Evolutionary conservation across 2,329 filamentous ascomycete species (phyloP).

Genomic region (Phialophora chinensis): DNA sequence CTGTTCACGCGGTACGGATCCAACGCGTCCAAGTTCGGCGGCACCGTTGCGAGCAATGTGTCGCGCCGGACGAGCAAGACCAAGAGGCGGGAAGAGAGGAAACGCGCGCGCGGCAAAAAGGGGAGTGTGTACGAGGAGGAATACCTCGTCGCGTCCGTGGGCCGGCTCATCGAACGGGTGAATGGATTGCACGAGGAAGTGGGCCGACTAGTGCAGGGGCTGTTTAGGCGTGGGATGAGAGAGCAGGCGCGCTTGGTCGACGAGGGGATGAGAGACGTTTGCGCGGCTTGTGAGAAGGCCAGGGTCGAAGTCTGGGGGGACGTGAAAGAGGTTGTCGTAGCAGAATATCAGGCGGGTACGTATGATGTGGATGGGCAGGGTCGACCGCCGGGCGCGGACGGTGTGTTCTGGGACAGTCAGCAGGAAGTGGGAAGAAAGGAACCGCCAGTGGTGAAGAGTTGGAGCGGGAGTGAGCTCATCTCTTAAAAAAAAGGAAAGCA

Average conservation of each 20-base stretch:
- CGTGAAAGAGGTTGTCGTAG: slow-evolving; percentile 33
- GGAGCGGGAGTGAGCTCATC: slow-evolving; percentile 42
- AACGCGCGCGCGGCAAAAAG: slow-evolving; percentile 91
- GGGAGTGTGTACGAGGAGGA: slow-evolving; percentile 98
- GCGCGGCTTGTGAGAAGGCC: slow-evolving; percentile 70
- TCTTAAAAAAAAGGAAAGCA: neutral
- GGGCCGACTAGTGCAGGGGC: slow-evolving; percentile 73
- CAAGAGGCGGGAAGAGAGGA: slow-evolving; percentile 86
- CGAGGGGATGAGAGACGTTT: slow-evolving; percentile 73
- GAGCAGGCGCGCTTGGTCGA: slow-evolving; percentile 83
- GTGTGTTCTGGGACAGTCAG: slow-evolving; percentile 51
- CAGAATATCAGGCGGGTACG: slow-evolving; percentile 14
- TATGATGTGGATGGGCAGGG: slow-evolving; percentile 38
- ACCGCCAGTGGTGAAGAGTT: slow-evolving; percentile 59
- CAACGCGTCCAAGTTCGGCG: slow-evolving; percentile 45
- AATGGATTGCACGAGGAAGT: slow-evolving; percentile 76
- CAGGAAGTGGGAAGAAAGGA: slow-evolving; percentile 48
- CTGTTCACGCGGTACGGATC: slow-evolving; percentile 91
- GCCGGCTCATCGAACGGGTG: slow-evolving; percentile 80
- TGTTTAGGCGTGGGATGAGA: slow-evolving; percentile 81
- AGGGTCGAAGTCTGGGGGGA: slow-evolving; percentile 72
- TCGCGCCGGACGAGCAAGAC: slow-evolving; percentile 86
- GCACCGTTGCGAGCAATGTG: slow-evolving; percentile 70
- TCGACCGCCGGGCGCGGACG: slow-evolving; percentile 42
- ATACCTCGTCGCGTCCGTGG: slow-evolving; percentile 88